Conservation (phyloP, 1,284 basidiomycete genomes). For the Pseudozyma hubeiensis region DNA sequence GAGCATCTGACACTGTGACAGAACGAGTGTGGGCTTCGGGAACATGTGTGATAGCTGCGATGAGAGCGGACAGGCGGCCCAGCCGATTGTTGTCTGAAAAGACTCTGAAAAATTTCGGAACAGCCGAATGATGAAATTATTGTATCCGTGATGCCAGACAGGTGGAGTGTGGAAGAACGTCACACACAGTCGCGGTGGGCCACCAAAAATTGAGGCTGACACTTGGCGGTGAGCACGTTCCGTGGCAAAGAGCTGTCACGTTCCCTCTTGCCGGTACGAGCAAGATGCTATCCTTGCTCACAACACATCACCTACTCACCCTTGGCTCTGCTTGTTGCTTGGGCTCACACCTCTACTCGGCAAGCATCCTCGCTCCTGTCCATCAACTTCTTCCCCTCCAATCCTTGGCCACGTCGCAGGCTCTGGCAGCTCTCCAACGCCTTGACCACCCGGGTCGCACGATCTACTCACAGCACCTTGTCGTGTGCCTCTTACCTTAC, state of each 20-base stretch:
- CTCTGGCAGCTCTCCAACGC: background rate
- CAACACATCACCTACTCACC: conserved; percentile 1
- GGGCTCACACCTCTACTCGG: conserved; percentile 7
- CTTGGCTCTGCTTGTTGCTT: background rate
- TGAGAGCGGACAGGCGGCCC: no score
- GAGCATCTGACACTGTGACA: no score
- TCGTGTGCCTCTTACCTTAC: conserved; percentile 14
- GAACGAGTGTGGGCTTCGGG: no score
- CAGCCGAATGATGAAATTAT: conserved; percentile 9
- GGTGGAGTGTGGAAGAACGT: conserved; percentile 8
- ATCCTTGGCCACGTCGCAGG: background rate
- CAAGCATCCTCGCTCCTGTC: conserved; percentile 19
- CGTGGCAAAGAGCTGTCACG: conserved; percentile 29
- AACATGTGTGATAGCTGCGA: no score
- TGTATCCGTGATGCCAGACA: no score
- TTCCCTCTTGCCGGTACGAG: conserved; percentile 16
- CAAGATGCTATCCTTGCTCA: background rate
- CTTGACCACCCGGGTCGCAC: no score
- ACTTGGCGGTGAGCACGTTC: conserved; percentile 31
- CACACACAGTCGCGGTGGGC: background rate
- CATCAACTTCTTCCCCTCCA: conserved; percentile 2
- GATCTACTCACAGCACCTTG: background rate
- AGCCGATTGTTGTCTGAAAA: no score
- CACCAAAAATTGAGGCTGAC: background rate
- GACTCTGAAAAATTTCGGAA: conserved; percentile 6